phyloP scores from a whole-genome alignment of 1,284 basidiomycete genomes.

The Irpex lacteus region DNA sequence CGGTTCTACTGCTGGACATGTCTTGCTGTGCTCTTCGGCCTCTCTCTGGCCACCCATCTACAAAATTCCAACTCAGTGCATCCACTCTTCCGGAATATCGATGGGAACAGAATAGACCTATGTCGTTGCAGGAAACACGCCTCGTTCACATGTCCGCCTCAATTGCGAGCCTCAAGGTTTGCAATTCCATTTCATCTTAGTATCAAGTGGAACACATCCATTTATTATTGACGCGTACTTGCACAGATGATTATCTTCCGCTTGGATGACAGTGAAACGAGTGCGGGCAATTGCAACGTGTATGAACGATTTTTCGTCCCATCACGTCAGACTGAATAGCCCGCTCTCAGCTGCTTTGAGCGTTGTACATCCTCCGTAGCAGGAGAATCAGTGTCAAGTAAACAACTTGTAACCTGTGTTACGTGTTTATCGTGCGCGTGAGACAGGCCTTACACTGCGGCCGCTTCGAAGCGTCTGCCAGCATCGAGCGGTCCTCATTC shows the following conservation, averaged over 20 bases:
- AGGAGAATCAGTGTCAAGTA: background rate
- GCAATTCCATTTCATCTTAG: background rate
- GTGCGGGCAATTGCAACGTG: background rate
- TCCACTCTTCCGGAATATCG: background rate
- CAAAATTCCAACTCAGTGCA: background rate
- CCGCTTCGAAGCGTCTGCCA: slow-evolving; percentile 2
- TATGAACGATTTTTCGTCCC: background rate
- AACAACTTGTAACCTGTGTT: background rate
- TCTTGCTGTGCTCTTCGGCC: background rate
- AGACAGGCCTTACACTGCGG: background rate
- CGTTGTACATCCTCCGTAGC: background rate
- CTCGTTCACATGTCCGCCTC: slow-evolving; percentile 1
- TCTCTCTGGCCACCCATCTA: background rate
- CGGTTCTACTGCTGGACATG: background rate
- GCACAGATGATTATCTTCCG: background rate
- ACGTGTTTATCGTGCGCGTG: background rate
- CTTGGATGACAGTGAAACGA: background rate
- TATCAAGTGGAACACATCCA: too few species aligned
- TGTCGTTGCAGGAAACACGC: background rate
- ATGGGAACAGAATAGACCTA: background rate
- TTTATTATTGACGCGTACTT: background rate
- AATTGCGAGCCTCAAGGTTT: background rate
- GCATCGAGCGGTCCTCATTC: slow-evolving; percentile 11
- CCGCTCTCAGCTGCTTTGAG: background rate
- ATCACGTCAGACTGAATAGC: background rate